These are phyloP conservation scores for Astragalus glycyphyllos DNA, from an alignment of 306 rosid genomes.

Conservation along the genomic window DNA sequence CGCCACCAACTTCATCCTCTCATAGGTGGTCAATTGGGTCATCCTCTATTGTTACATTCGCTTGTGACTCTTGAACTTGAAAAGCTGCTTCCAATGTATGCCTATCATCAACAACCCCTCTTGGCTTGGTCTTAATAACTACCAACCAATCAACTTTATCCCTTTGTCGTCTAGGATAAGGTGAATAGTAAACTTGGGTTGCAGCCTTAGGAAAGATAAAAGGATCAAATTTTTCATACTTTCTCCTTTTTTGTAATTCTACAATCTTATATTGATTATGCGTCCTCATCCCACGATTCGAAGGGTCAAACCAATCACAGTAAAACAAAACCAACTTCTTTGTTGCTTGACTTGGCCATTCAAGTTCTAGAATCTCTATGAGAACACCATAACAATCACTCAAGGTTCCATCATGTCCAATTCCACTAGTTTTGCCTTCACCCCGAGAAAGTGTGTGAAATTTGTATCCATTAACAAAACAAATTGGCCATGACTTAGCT, in stretches of 20 bases:
- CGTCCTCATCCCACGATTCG: not conserved
- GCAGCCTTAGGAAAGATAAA: not conserved
- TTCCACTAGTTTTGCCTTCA: not conserved
- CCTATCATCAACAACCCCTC: no score
- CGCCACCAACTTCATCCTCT: no score
- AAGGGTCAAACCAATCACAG: slow-evolving; percentile 28
- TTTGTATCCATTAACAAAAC: not conserved
- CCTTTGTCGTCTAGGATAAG: no score
- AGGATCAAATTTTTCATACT: not conserved
- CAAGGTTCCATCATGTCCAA: not conserved
- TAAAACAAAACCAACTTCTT: slow-evolving; percentile 5
- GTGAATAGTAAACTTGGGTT: slow-evolving; percentile 9
- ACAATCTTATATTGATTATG: not conserved
- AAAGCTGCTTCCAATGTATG: no score
- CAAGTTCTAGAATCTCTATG: not conserved
- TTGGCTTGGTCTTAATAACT: no score
- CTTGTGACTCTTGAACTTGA: no score
- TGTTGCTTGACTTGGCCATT: not conserved
- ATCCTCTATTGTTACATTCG: no score
- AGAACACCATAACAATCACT: not conserved
- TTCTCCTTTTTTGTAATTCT: not conserved
- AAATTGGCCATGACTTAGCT: not conserved
- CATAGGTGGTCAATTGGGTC: no score
- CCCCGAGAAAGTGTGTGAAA: not conserved
- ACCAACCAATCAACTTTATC: no score